A percentile compares a stretch with the other conserved stretches of the same genome.
These are phyloP conservation scores for Globisporangium abappressorium DNA, from an alignment of 352 stramenopile genomes.

Conservation along the genomic window DNA sequence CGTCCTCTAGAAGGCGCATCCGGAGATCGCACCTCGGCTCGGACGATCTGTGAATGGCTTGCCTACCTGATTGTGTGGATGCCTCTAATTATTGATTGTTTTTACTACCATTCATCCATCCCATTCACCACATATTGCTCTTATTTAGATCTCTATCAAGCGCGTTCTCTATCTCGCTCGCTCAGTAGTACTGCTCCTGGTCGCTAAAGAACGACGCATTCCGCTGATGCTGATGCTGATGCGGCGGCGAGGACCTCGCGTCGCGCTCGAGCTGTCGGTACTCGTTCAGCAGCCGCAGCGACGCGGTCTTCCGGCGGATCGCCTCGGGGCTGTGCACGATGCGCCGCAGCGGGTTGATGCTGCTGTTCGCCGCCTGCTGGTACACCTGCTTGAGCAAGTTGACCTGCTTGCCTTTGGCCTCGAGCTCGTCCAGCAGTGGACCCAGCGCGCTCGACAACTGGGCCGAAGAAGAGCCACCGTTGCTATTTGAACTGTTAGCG, in stretches of 20 bases:
- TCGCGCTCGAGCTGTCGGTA: slow-evolving; percentile 62
- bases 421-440: slow-evolving; percentile 53
- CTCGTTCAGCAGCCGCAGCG: slow-evolving; percentile 60
- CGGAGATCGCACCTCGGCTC: slow-evolving; percentile 15
- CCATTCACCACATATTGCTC: background rate
- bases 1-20: slow-evolving; percentile 23
- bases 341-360: slow-evolving; percentile 52
- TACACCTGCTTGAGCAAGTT: slow-evolving; percentile 66
- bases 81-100: background rate
- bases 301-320: slow-evolving; percentile 59
- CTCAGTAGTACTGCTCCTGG: slow-evolving; percentile 19
- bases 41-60: slow-evolving; percentile 6
- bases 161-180: background rate
- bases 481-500: background rate
- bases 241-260: slow-evolving; percentile 17
- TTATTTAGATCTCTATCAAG: background rate
- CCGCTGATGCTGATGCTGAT: background rate
- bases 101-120: background rate
- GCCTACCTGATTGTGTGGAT: background rate
- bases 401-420: slow-evolving; percentile 64
- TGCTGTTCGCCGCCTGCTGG: slow-evolving; percentile 51
- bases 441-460: slow-evolving; percentile 47
- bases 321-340: slow-evolving; percentile 55
- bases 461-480: slow-evolving; percentile 7
- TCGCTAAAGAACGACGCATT: slow-evolving; percentile 17